phyloP scores from a whole-genome alignment of 2,329 filamentous ascomycete species.

The Leptographium wingfieldii region DNA sequence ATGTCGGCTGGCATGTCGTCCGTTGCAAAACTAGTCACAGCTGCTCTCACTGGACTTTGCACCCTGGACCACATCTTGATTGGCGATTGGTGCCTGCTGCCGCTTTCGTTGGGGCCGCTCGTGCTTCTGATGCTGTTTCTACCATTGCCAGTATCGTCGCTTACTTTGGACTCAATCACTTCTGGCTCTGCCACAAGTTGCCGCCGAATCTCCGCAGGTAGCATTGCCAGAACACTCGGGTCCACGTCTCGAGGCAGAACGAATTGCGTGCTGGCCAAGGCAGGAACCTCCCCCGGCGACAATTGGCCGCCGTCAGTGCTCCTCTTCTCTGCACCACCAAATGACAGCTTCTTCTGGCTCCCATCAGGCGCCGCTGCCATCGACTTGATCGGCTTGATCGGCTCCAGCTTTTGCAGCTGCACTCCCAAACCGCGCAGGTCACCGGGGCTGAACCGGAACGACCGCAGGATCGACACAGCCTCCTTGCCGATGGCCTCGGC shows the following conservation, averaged over 20 bases:
- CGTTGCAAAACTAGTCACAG: not conserved
- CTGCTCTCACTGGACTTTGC: conserved; percentile 20
- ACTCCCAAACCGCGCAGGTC: conserved; percentile 88
- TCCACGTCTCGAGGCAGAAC: conserved; percentile 78
- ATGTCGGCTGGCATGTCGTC: conserved; percentile 56
- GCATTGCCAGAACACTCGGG: conserved; percentile 64
- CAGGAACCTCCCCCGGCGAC: conserved; percentile 23
- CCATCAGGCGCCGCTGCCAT: conserved; percentile 44
- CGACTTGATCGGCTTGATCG: conserved; percentile 52
- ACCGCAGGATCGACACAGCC: conserved; percentile 69
- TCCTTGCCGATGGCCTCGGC: conserved; percentile 63
- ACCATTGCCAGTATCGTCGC: conserved; percentile 8
- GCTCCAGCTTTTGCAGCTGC: conserved; percentile 86
- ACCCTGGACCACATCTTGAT: conserved; percentile 20
- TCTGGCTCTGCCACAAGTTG: conserved; percentile 57
- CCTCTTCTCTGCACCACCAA: conserved; percentile 33
- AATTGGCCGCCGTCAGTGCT: not conserved
- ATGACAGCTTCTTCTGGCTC: conserved; percentile 69
- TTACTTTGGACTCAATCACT: conserved; percentile 15
- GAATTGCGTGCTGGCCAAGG: conserved; percentile 69
- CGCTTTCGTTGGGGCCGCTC: conserved; percentile 14
- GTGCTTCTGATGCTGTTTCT: conserved; percentile 8
- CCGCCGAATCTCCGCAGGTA: conserved; percentile 71
- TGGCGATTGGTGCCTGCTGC: conserved; percentile 14
- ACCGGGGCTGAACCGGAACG: conserved; percentile 74